A percentile compares a stretch with the other conserved stretches of the same genome.
Conservation (phyloP, 305 asterid species). For the Petunia hybrid region DNA sequence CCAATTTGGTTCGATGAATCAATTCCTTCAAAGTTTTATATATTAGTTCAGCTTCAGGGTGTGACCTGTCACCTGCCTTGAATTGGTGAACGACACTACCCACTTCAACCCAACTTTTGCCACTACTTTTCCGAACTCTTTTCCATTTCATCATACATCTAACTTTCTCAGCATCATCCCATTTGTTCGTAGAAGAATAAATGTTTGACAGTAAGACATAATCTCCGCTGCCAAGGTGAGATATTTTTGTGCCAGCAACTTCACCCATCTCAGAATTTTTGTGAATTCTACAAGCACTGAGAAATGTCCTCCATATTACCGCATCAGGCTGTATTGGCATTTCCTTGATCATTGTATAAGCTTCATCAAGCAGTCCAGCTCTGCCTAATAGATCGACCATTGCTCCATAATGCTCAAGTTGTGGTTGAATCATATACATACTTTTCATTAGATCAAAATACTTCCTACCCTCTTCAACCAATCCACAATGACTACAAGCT, state of each 20-base stretch:
- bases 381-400: conserved; percentile 78
- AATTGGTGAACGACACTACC: conserved; percentile 64
- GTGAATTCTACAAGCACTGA: conserved; percentile 74
- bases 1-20: conserved; percentile 55
- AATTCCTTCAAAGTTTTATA: conserved; percentile 60
- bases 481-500: conserved; percentile 77
- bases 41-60: conserved; percentile 60
- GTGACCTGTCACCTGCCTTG: conserved; percentile 66
- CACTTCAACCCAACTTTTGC: conserved; percentile 81
- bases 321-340: conserved; percentile 78
- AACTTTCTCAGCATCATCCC: conserved; percentile 68
- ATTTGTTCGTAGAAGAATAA: conserved; percentile 63
- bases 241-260: conserved; percentile 53
- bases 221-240: conserved; percentile 66
- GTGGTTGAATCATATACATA: conserved; percentile 58
- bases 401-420: conserved; percentile 83
- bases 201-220: conserved; percentile 70
- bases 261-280: conserved; percentile 65
- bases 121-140: conserved; percentile 62
- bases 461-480: conserved; percentile 64
- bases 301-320: conserved; percentile 72
- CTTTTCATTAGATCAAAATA: conserved; percentile 67
- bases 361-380: conserved; percentile 73
- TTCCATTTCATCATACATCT: conserved; percentile 61
- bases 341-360: conserved; percentile 57